A percentile compares a stretch with the other conserved stretches of the same genome.
Evolutionary conservation across 495 filamentous ascomycete genomes (phyloP).

Genomic region (Trypethelium eluteriae): DNA sequence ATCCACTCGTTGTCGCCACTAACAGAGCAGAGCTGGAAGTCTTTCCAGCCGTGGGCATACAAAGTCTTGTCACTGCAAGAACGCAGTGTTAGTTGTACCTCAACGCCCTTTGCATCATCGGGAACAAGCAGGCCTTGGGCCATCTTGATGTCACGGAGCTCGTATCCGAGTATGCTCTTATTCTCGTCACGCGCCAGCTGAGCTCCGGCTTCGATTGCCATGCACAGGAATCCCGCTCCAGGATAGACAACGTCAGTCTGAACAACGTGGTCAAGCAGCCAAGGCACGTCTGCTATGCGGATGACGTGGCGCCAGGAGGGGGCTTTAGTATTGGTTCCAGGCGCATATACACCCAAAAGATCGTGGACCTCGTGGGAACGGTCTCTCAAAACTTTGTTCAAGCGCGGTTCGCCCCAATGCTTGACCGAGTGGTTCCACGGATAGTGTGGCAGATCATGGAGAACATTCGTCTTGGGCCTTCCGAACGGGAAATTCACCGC

Average conservation of each 20-base stretch:
- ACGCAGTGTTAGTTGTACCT: no score
- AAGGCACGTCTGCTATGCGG: slow-evolving; percentile 44
- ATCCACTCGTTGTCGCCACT: no score
- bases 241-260: not conserved
- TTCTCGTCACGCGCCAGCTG: no score
- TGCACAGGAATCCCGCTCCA: not conserved
- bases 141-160: no score
- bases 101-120: no score
- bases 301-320: slow-evolving; percentile 50
- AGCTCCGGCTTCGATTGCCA: not conserved
- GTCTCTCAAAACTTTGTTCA: slow-evolving; percentile 43
- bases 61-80: no score
- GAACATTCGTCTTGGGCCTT: not conserved
- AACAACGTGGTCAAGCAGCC: slow-evolving; percentile 45
- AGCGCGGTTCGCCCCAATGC: slow-evolving; percentile 25
- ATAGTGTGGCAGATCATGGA: slow-evolving; percentile 7
- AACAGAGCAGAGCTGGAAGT: no score
- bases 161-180: no score
- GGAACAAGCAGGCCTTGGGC: no score
- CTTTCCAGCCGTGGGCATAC: no score
- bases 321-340: slow-evolving; percentile 43
- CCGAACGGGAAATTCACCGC: slow-evolving; percentile 17
- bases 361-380: slow-evolving; percentile 43
- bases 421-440: slow-evolving; percentile 6
- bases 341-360: slow-evolving; percentile 45